Evolutionary conservation across 1,284 basidiomycete genomes (phyloP).

Genomic region (Cryptococcus amylolentus): DNA sequence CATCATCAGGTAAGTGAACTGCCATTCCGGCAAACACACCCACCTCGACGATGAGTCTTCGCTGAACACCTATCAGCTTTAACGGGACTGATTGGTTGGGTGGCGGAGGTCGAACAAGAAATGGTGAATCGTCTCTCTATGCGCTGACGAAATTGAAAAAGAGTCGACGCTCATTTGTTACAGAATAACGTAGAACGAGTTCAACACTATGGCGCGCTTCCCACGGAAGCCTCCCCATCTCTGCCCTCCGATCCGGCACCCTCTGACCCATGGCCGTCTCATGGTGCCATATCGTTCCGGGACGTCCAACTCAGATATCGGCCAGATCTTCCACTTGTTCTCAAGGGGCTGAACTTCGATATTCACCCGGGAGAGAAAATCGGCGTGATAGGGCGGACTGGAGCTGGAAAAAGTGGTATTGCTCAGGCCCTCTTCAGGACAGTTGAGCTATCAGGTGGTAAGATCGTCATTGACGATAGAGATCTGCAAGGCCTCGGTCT

Average conservation of each 20-base stretch:
- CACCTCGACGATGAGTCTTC: no score
- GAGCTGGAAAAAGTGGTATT: constrained; percentile 58
- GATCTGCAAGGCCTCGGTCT: constrained; percentile 59
- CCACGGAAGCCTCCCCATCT: constrained; percentile 16
- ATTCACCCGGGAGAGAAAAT: constrained; percentile 48
- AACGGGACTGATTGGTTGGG: background rate
- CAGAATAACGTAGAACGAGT: constrained; percentile 33
- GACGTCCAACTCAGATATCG: constrained; percentile 40
- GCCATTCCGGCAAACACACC: no score
- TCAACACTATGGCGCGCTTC: constrained; percentile 23
- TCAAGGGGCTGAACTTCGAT: constrained; percentile 34
- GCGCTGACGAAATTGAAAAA: no score
- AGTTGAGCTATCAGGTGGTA: constrained; percentile 58
- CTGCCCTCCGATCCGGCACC: constrained; percentile 12
- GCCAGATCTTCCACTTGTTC: constrained; percentile 38
- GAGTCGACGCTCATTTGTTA: no score
- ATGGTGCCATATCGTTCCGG: constrained; percentile 39
- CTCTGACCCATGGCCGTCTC: constrained; percentile 25
- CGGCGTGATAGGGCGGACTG: constrained; percentile 68
- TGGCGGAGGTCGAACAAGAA: constrained; percentile 1
- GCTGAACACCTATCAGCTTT: background rate
- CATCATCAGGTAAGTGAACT: background rate
- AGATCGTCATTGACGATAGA: constrained; percentile 62
- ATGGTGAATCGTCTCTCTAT: background rate
- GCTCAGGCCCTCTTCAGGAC: constrained; percentile 65